A percentile compares a stretch with the other conserved stretches of the same genome.
These are phyloP conservation scores for Phytophthora hibernalis DNA, from an alignment of 352 stramenopile genomes.

Conservation along the genomic window DNA sequence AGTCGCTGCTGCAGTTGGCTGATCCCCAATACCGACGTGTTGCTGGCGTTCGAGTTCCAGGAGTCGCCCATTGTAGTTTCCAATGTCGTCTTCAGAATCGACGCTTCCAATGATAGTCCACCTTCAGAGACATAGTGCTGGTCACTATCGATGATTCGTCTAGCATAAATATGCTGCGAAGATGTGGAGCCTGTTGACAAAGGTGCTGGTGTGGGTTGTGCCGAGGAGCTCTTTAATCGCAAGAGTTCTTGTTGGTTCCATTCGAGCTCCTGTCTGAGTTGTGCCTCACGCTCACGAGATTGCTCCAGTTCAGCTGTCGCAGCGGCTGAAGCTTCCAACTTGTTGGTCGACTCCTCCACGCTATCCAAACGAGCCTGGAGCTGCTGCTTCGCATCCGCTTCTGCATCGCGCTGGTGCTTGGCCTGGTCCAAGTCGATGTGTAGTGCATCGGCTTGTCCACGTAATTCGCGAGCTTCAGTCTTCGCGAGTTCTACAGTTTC, in stretches of 20 bases:
- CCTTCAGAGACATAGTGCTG: slow-evolving; percentile 16
- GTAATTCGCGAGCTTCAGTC: slow-evolving; percentile 48
- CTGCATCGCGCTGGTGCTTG: slow-evolving; percentile 45
- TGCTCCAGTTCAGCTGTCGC: slow-evolving; percentile 49
- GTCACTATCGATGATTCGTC: slow-evolving; percentile 29
- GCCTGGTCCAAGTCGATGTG: slow-evolving; percentile 63
- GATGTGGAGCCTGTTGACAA: slow-evolving; percentile 33
- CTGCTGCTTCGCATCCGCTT: slow-evolving; percentile 46
- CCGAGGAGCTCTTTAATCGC: slow-evolving; percentile 42
- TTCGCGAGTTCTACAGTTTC: slow-evolving; percentile 40
- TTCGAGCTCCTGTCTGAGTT: slow-evolving; percentile 66
- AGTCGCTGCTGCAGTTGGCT: slow-evolving; percentile 81
- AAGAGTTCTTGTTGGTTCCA: slow-evolving; percentile 69
- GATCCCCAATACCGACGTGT: slow-evolving; percentile 71
- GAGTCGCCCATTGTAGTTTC: slow-evolving; percentile 46
- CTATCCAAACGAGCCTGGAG: slow-evolving; percentile 40
- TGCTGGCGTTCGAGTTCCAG: slow-evolving; percentile 30
- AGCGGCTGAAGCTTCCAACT: slow-evolving; percentile 13
- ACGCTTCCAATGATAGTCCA: slow-evolving; percentile 50
- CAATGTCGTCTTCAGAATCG: slow-evolving; percentile 67
- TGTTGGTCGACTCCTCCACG: slow-evolving; percentile 17
- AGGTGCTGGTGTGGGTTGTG: slow-evolving; percentile 13
- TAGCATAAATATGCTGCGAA: slow-evolving; percentile 30
- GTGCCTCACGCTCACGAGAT: slow-evolving; percentile 45
- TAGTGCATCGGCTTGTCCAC: slow-evolving; percentile 47